These are phyloP conservation scores for Yamadazyma kanchanaburiensis DNA, from an alignment of 1,139 yeast genomes.

Conservation along the genomic window DNA sequence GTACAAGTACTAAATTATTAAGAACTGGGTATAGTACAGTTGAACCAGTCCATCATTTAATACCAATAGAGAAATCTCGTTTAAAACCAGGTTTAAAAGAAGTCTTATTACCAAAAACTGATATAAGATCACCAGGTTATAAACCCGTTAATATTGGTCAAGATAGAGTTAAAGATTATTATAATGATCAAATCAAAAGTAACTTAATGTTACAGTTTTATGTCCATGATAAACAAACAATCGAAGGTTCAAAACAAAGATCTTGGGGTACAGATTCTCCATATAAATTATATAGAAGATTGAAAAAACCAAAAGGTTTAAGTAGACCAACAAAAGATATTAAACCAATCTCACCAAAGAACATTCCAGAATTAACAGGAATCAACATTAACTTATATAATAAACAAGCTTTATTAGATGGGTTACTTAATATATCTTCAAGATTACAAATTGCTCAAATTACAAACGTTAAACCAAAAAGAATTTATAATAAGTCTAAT, in stretches of 20 bases:
- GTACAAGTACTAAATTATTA: conserved; percentile 20
- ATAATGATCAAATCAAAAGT: conserved; percentile 64
- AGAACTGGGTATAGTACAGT: conserved; percentile 79
- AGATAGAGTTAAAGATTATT: conserved; percentile 81
- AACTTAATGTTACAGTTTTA: conserved; percentile 79
- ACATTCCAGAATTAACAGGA: conserved; percentile 67
- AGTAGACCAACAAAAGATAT: conserved; percentile 71
- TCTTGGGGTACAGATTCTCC: conserved; percentile 90
- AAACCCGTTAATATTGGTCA: conserved; percentile 69
- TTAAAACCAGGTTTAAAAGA: conserved; percentile 69
- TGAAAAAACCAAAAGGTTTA: conserved; percentile 62
- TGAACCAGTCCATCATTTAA: conserved; percentile 88
- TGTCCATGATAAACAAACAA: conserved; percentile 53
- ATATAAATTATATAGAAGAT: conserved; percentile 79
- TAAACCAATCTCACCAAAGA: conserved; percentile 58
- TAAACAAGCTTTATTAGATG: conserved; percentile 68
- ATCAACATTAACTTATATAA: conserved; percentile 76
- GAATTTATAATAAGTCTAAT: conserved; percentile 72
- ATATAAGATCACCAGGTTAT: conserved; percentile 73
- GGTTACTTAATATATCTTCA: conserved; percentile 75
- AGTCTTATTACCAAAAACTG: conserved; percentile 62
- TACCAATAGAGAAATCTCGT: conserved; percentile 67
- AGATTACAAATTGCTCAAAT: conserved; percentile 85
- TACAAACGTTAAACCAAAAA: conserved; percentile 81
- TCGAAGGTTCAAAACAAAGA: conserved; percentile 71